These are phyloP conservation scores for Fagopyrum tataricum DNA, from an alignment of 148 eudicot genomes.

Conservation along the genomic window DNA sequence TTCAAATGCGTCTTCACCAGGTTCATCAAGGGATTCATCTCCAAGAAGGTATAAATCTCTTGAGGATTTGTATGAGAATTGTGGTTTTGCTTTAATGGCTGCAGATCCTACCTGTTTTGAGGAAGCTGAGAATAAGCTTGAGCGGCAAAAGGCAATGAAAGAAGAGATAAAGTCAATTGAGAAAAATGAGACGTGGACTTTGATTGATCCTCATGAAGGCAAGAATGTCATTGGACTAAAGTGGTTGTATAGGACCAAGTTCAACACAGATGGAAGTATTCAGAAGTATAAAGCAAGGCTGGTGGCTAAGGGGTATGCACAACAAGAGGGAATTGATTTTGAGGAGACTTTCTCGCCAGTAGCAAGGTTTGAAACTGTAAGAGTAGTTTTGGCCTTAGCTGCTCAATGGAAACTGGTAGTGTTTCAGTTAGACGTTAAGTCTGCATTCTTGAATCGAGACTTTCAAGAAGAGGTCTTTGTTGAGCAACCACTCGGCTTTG, in stretches of 20 bases:
- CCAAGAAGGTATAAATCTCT: not conserved
- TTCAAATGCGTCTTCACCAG: too few species aligned
- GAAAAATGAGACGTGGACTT: slow-evolving; percentile 14
- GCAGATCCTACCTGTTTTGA: too few species aligned
- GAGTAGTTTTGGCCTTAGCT: slow-evolving; percentile 12
- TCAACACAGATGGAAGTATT: not conserved
- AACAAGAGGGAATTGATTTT: not conserved
- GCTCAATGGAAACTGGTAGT: not conserved
- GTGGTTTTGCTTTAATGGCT: too few species aligned
- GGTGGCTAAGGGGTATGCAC: slow-evolving; percentile 14
- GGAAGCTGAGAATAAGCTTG: too few species aligned
- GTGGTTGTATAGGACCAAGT: slow-evolving; percentile 20
- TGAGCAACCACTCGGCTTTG: slow-evolving; percentile 9
- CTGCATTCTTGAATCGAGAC: slow-evolving; percentile 15
- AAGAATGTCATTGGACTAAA: slow-evolving; percentile 14
- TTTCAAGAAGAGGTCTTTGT: too few species aligned
- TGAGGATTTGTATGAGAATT: slow-evolving; percentile 8
- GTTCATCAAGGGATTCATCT: not conserved
- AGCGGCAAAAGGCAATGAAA: slow-evolving; percentile 17
- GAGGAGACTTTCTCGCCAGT: slow-evolving; percentile 11
- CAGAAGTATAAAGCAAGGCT: slow-evolving; percentile 14
- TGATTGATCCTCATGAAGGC: not conserved
- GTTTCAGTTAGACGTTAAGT: slow-evolving; percentile 15
- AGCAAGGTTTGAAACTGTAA: not conserved
- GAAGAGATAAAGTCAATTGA: too few species aligned